phyloP scores from a whole-genome alignment of 2,329 filamentous ascomycete genomes.

The Penicillium sp. region DNA sequence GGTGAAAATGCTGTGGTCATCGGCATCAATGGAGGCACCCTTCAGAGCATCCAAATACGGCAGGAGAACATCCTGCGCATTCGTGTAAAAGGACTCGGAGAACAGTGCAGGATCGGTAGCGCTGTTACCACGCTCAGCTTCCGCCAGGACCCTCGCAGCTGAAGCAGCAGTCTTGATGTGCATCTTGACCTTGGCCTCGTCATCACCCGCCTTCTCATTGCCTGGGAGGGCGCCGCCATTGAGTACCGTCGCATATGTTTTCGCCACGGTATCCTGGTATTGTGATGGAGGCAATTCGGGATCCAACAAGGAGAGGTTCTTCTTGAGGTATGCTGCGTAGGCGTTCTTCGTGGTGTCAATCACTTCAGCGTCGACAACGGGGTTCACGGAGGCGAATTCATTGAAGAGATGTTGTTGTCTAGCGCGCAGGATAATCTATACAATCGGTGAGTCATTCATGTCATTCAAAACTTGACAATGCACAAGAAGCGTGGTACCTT shows the following conservation, averaged over 20 bases:
- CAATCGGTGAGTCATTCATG: constrained; percentile 8
- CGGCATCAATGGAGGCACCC: constrained; percentile 56
- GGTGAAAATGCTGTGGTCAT: constrained; percentile 76
- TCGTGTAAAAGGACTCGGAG: constrained; percentile 53
- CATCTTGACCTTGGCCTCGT: constrained; percentile 87
- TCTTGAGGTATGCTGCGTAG: constrained; percentile 60
- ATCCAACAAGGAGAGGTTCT: constrained; percentile 61
- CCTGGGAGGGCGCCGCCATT: constrained; percentile 56
- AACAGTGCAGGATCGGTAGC: constrained; percentile 24
- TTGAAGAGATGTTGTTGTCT: constrained; percentile 75
- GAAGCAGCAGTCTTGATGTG: constrained; percentile 65
- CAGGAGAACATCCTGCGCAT: constrained; percentile 67
- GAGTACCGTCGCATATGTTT: constrained; percentile 55
- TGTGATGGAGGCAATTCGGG: constrained; percentile 45
- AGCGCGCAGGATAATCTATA: constrained; percentile 62
- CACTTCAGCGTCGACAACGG: constrained; percentile 46
- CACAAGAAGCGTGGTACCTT: constrained; percentile 49
- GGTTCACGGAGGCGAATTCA: constrained; percentile 61
- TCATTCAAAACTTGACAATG: background rate
- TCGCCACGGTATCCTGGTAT: constrained; percentile 49
- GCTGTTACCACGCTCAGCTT: constrained; percentile 28
- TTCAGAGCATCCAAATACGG: constrained; percentile 73
- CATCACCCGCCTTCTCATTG: constrained; percentile 62
- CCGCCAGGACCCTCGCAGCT: constrained; percentile 53
- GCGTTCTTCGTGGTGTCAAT: constrained; percentile 51